Conservation (phyloP, 2,329 filamentous ascomycete genomes). For the Fusarium sp. region DNA sequence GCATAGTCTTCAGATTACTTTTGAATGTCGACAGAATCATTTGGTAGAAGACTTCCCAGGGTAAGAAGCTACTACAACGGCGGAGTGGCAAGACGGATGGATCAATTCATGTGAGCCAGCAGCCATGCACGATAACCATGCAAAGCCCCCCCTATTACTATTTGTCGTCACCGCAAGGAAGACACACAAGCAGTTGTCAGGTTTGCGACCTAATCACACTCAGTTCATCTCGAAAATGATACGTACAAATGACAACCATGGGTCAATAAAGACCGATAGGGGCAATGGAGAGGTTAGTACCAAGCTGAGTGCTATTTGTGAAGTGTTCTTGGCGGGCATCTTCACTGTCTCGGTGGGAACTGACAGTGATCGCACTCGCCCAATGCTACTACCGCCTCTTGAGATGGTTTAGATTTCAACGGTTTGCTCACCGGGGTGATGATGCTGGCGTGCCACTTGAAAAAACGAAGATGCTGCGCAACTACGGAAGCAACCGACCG, state of each 20-base stretch:
- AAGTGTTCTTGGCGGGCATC: constrained; percentile 9
- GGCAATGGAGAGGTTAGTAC: neutral
- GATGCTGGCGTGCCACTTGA: constrained; percentile 5
- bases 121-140: constrained; percentile 50
- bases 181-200: constrained; percentile 29
- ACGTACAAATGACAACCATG: neutral
- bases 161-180: constrained; percentile 31
- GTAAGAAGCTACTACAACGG: constrained; percentile 6
- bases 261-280: neutral
- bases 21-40: constrained; percentile 31
- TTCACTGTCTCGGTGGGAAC: constrained; percentile 12
- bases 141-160: constrained; percentile 41
- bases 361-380: neutral
- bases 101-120: constrained; percentile 52
- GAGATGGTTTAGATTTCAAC: neutral
- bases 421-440: neutral
- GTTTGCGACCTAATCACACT: constrained; percentile 19
- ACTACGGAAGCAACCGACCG: constrained; percentile 23
- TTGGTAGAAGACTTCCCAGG: constrained; percentile 25
- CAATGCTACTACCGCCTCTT: neutral
- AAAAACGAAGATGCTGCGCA: constrained; percentile 10
- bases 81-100: constrained; percentile 25
- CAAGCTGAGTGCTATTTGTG: constrained; percentile 19
- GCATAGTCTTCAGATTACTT: constrained; percentile 31
- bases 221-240: constrained; percentile 5